Evolutionary conservation across 2,329 filamentous ascomycete genomes (phyloP).

Genomic region (Corinectria fuckeliana): DNA sequence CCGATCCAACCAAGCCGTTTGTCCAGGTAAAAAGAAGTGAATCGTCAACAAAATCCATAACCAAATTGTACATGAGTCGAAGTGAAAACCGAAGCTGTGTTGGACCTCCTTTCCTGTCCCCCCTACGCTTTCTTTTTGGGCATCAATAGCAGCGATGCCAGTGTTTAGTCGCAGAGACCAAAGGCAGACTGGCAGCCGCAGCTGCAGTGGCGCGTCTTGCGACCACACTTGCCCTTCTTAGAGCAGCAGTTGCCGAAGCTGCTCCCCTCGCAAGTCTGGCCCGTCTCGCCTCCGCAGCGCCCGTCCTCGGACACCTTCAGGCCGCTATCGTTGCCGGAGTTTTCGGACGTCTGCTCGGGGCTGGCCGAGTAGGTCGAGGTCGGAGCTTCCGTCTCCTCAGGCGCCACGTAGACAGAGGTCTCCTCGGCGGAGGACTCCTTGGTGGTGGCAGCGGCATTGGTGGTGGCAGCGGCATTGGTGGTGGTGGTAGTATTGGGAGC

Average conservation of each 20-base stretch:
- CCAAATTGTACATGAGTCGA: constrained; percentile 34
- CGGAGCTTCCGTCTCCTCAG: constrained; percentile 19
- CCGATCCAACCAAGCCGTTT: constrained; percentile 16
- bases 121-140: not conserved
- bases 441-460: constrained; percentile 5
- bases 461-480: constrained; percentile 8
- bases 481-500: constrained; percentile 19
- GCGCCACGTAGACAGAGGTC: constrained; percentile 11
- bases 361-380: constrained; percentile 12
- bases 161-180: constrained; percentile 41
- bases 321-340: constrained; percentile 11
- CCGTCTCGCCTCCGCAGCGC: constrained; percentile 47
- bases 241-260: constrained; percentile 53
- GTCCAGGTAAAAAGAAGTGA: constrained; percentile 21
- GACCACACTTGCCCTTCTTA: constrained; percentile 47
- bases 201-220: constrained; percentile 44
- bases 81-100: constrained; percentile 23
- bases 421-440: constrained; percentile 17
- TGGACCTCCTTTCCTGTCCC: not conserved
- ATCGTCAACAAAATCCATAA: constrained; percentile 19
- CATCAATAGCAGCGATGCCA: not conserved
- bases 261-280: constrained; percentile 51
- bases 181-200: constrained; percentile 47
- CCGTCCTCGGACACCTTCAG: constrained; percentile 48
- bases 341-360: constrained; percentile 26